Base-by-base conservation (phyloP, 2,329 filamentous ascomycete genomes). In the Fonsecaea pedrosoi region DNA sequence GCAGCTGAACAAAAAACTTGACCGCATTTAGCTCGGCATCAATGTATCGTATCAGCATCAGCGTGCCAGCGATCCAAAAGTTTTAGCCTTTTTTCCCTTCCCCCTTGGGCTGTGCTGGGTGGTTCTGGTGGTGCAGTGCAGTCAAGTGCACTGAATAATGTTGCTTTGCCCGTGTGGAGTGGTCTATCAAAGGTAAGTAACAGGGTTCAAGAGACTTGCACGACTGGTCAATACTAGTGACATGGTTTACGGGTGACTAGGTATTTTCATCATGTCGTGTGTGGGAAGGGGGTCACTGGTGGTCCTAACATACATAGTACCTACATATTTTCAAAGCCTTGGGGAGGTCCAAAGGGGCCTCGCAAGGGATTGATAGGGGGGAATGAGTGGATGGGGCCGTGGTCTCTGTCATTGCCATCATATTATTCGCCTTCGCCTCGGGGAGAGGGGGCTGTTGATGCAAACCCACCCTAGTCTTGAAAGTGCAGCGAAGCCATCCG, bases 1-100 rank as follows among this genome's bases (percentile, higher is more conserved):
- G 25, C 25, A 25, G 25, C 25, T 25, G 25, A 25, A 25, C 25
- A 25, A 25, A 25, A 34, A 37, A 59, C 62, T 34, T 60, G 62
- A 64, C 62, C 54, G 62, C 42, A 59, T 55, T 57, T 48, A 65
- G 62, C 62, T 65, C 62, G 56, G 62, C 54, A 38, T 64, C 54
- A 59, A 54, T 38, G 62, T 58, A 64, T 58, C 62, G 25, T 25
- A 25, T 25, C 25, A 25, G 25, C 25, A 25, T 25, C 25, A 57
- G 57, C 55, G 25, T 54, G 18, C 50, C 58, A 60, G n/a, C 45
- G 45, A 50, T 50, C 45, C 45, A 21, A 54, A 61, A 25, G 37
- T 54, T 54, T 61, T 61, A 61, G 59, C 45, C 59, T 61, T 54
- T 55, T 54, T 55, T 25, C 25, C 25, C 25, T 55, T 25, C 25